Evolutionary conservation across 2,329 filamentous ascomycete species (phyloP).

Genomic region (Herpotrichia juniperi): DNA sequence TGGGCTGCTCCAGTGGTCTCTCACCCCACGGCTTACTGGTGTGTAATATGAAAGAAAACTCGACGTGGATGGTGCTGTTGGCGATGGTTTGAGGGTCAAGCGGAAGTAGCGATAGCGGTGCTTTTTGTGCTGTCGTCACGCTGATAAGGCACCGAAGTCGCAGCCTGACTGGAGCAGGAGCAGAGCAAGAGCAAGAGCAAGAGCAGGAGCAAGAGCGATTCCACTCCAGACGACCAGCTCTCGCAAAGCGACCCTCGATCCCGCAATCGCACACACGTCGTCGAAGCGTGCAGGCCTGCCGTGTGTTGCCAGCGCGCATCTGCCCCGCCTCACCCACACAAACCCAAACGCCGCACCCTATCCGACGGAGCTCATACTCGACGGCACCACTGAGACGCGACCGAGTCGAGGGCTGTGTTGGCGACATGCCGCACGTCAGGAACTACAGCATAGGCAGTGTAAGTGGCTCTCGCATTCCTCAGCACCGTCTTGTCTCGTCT

Average conservation of each 20-base stretch:
- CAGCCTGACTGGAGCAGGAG: not conserved
- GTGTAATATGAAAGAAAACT: no score
- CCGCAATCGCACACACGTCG: not conserved
- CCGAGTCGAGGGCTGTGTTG: not conserved
- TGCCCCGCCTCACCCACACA: not conserved
- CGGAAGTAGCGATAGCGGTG: constrained; percentile 12
- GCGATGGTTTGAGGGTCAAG: not conserved
- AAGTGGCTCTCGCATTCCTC: constrained; percentile 25
- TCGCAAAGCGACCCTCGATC: no score
- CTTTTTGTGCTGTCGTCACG: constrained; percentile 8
- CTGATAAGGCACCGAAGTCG: constrained; percentile 21
- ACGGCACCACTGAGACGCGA: constrained; percentile 1
- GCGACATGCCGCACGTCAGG: constrained; percentile 33
- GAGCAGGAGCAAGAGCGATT: not conserved
- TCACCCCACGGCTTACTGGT: no score
- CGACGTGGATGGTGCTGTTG: not conserved
- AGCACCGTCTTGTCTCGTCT: constrained; percentile 10
- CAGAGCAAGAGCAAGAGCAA: not conserved
- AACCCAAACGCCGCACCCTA: not conserved
- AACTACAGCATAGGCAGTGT: constrained; percentile 46
- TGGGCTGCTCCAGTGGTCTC: not conserved
- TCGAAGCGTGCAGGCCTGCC: not conserved
- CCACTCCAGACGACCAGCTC: not conserved
- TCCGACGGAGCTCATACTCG: not conserved
- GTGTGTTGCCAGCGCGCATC: not conserved